Percentiles rank a stretch among this genome's conserved stretches.
Evolutionary conservation across 108 stramenopile genomes (phyloP).

Genomic region (Cyclotella choctawhatcheeana): DNA sequence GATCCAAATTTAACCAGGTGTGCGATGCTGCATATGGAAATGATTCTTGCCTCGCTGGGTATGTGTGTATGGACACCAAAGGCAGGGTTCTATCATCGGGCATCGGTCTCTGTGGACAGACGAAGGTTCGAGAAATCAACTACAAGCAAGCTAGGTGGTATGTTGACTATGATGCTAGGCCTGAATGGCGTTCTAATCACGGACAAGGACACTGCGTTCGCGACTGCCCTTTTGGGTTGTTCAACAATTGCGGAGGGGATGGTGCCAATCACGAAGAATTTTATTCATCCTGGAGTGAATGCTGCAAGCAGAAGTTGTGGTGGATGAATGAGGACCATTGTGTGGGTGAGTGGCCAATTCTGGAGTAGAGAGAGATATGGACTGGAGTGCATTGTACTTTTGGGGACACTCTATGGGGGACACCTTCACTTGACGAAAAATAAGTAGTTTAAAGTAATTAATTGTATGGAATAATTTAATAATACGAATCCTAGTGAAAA

Average conservation of each 20-base stretch:
- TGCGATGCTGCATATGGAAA: slow-evolving; percentile 22
- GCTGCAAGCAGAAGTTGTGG: slow-evolving; percentile 39
- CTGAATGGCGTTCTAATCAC: slow-evolving; percentile 10
- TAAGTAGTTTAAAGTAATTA: no score
- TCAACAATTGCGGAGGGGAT: slow-evolving; percentile 21
- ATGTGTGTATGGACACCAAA: slow-evolving; percentile 12
- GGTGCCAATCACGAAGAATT: slow-evolving; percentile 11
- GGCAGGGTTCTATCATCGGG: neutral
- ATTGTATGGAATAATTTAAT: no score
- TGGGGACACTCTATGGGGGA: neutral
- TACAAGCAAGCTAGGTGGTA: slow-evolving; percentile 11
- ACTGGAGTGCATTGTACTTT: neutral
- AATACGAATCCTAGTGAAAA: no score
- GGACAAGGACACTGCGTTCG: slow-evolving; percentile 62
- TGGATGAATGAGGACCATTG: slow-evolving; percentile 27
- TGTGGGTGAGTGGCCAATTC: slow-evolving; percentile 9
- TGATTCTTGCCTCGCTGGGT: slow-evolving; percentile 1
- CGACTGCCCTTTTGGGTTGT: slow-evolving; percentile 39
- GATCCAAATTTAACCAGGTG: slow-evolving; percentile 1
- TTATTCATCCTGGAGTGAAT: slow-evolving; percentile 2
- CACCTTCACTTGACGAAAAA: no score
- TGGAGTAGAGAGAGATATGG: no score
- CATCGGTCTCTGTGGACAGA: neutral
- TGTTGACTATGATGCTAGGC: slow-evolving; percentile 26
- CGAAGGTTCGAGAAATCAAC: neutral